Conservation (phyloP, 2,329 filamentous ascomycete genomes). For the Fusarium tuaranense region DNA sequence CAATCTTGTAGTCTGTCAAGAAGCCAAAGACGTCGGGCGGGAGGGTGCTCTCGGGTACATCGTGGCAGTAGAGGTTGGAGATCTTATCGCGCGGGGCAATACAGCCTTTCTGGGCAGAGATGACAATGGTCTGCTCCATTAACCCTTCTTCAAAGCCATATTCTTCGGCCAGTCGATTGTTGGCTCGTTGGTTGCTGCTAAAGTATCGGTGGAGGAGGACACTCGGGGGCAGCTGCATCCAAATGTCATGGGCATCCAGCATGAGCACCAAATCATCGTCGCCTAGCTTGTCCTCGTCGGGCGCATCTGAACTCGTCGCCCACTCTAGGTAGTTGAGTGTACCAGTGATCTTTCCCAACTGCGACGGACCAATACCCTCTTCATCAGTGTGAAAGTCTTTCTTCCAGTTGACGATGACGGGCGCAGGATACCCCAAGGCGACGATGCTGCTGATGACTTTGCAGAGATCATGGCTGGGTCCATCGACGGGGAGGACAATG, state of each 20-base stretch:
- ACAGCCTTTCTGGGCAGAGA: constrained; percentile 42
- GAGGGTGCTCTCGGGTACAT: constrained; percentile 39
- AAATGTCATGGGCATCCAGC: constrained; percentile 49
- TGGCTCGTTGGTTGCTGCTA: constrained; percentile 36
- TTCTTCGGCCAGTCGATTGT: constrained; percentile 31
- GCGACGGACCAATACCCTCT: constrained; percentile 41
- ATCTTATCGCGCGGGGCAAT: constrained; percentile 38
- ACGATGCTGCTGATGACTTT: constrained; percentile 45
- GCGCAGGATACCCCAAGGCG: constrained; percentile 45
- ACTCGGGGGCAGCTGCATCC: constrained; percentile 47
- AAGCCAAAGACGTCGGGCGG: constrained; percentile 37
- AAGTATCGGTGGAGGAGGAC: constrained; percentile 45
- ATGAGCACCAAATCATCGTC: constrained; percentile 46
- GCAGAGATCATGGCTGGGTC: constrained; percentile 46
- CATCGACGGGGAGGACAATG: constrained; percentile 40
- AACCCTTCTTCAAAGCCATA: constrained; percentile 30
- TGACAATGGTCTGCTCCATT: constrained; percentile 42
- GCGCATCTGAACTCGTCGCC: constrained; percentile 25
- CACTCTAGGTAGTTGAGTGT: constrained; percentile 45
- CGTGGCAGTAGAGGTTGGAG: constrained; percentile 42
- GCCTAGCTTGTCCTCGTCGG: constrained; percentile 30
- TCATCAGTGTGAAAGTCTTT: constrained; percentile 40
- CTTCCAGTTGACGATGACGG: constrained; percentile 48
- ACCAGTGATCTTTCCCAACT: constrained; percentile 46
- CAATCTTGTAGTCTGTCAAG: constrained; percentile 35